Evolutionary conservation across 2,329 filamentous ascomycete species (phyloP).

Genomic region (Trichothecium sympodiale): DNA sequence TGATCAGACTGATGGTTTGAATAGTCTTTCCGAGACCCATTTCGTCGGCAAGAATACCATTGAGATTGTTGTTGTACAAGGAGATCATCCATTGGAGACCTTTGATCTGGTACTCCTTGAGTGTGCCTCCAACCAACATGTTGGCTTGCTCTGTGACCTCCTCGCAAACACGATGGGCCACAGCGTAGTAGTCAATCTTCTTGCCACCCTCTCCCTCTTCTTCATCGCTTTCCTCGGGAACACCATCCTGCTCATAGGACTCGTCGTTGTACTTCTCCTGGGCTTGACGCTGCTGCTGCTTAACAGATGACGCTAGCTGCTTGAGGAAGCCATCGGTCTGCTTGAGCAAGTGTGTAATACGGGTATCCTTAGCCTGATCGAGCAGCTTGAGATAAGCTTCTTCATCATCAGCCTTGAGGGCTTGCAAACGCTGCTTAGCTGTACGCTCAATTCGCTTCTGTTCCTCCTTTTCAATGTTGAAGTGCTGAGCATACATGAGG

Average conservation of each 20-base stretch:
- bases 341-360: constrained; percentile 92
- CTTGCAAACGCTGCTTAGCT: constrained; percentile 98
- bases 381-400: constrained; percentile 97
- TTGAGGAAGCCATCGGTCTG: constrained; percentile 97
- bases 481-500: constrained; percentile 80
- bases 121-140: constrained; percentile 79
- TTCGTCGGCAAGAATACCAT: constrained; percentile 95
- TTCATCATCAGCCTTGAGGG: constrained; percentile 97
- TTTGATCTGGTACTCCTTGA: constrained; percentile 98
- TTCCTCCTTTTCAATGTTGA: constrained; percentile 97
- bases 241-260: constrained; percentile 22
- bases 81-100: constrained; percentile 99
- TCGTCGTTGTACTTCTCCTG: constrained; percentile 68
- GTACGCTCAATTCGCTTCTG: constrained; percentile 97
- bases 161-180: constrained; percentile 92
- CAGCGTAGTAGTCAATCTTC: constrained; percentile 98
- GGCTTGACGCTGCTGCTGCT: constrained; percentile 79
- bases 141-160: constrained; percentile 72
- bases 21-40: constrained; percentile 99
- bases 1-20: constrained; percentile 95
- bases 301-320: constrained; percentile 89
- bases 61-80: constrained; percentile 98
- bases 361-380: constrained; percentile 96
- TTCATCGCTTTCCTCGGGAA: constrained; percentile 54
- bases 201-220: constrained; percentile 58